These are phyloP conservation scores for Alternaria postmessia DNA, from an alignment of 2,329 filamentous ascomycete species.

Conservation along the genomic window DNA sequence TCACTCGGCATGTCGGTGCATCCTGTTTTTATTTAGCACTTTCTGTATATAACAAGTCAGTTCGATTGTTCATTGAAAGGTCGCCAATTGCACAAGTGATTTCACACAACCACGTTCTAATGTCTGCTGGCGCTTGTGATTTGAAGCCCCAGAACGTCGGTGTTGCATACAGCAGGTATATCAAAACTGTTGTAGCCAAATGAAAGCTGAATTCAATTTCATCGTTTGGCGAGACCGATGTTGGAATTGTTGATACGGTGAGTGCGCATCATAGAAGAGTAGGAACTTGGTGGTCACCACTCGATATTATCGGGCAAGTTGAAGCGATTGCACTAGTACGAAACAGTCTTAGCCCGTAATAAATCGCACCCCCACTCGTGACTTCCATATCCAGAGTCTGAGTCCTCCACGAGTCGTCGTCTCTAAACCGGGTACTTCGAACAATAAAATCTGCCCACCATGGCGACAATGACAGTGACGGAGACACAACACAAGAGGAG, in stretches of 20 bases:
- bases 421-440: conserved; percentile 18
- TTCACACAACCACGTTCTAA: neutral
- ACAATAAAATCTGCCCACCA: conserved; percentile 45
- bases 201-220: accelerated
- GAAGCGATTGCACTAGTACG: conserved; percentile 17
- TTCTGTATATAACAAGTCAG: neutral
- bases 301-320: neutral
- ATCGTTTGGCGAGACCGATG: neutral
- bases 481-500: conserved; percentile 59
- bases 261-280: neutral
- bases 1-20: neutral
- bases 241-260: neutral
- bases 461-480: conserved; percentile 71
- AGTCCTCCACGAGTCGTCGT: conserved; percentile 29
- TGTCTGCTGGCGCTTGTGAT: neutral
- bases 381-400: conserved; percentile 35
- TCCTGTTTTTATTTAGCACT: neutral
- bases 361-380: conserved; percentile 30
- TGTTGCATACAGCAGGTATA: neutral
- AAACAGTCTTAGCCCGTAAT: conserved; percentile 23
- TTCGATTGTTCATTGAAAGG: neutral
- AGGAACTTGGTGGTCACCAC: neutral
- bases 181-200: neutral
- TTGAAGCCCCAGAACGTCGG: neutral
- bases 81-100: neutral